Evolutionary conservation across 371 early-diverging fungal species (phyloP), one percentile per base, ranked within the genome.

Genomic region (Mortierella polycephala): DNA sequence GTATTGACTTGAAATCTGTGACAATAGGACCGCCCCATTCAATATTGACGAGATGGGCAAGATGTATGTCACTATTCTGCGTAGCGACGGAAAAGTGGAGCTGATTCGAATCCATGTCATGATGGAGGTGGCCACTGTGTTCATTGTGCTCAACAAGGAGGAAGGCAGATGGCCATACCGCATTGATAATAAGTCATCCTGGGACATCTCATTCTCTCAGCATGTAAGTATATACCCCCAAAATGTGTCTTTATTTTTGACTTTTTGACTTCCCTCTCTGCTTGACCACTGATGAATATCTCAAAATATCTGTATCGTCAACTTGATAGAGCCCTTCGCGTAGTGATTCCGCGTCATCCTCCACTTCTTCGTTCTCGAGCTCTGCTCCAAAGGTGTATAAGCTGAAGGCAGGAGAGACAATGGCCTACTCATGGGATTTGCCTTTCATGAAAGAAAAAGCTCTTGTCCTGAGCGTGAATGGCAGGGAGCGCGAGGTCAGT

Each of bases 341-440:
- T 30, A 58, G 40, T 42, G 79, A 72, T 8, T 53, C 69, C 16
- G n/a, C 65, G 1, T 41, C 73, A 13, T 39, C 79, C 1, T 77
- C 77, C 1, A 45, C 79, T 12, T 49, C 73, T 0, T 79, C 79
- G 0, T 62, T 69, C 61, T 69, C 69, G 30, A 82, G 64, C 54
- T 60, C 59, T 54, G 46, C 69, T 10, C 45, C 80, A 9, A 75
- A 83, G 61, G 57, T 51, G 16, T 96, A 95, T 75, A 73, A 75
- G 16, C 77, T 96, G 52, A 83, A 88, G 21, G 83, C 92, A 0
- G 89, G 90, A 12, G 84, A 89, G 69, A 81, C 91, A 1, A 83
- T 92, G 65, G 86, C 90, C n/a, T 99, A 97, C 66, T 92, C 99
- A 1, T 98, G 98, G 97, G 99, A 99, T 70, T 83, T 90, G 64